phyloP scores from a whole-genome alignment of 1,284 basidiomycete species.

The Neolentinus lepideus region DNA sequence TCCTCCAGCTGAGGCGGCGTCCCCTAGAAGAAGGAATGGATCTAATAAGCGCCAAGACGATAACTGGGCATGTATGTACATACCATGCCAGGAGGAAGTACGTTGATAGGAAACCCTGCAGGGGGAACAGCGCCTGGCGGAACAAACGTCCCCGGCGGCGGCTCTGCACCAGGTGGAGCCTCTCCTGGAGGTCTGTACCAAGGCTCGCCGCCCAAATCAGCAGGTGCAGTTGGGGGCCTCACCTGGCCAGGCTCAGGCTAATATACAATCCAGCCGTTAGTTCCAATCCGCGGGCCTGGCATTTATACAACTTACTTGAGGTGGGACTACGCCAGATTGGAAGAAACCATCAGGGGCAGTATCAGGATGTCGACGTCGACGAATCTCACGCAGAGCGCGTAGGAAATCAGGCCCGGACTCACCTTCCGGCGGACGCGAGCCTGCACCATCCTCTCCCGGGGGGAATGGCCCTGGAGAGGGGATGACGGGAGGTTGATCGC shows the following conservation, averaged over 20 bases:
- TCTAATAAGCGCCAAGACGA: not conserved
- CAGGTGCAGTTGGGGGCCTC: conserved; percentile 3
- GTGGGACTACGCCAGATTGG: not conserved
- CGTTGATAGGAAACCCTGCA: not conserved
- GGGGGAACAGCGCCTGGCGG: not conserved
- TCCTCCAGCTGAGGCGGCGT: conserved; percentile 16
- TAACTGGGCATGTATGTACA: conserved; percentile 1
- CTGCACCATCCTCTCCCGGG: not conserved
- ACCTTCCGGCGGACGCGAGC: not conserved
- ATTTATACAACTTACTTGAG: not conserved
- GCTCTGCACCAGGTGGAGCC: conserved; percentile 4
- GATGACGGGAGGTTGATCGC: not conserved
- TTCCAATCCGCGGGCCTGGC: not conserved
- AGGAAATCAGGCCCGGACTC: not conserved
- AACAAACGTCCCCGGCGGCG: not conserved
- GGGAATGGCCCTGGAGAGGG: not conserved
- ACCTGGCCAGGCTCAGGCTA: not conserved
- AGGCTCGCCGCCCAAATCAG: not conserved
- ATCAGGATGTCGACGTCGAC: not conserved
- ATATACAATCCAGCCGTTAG: not conserved
- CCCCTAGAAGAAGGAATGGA: conserved; percentile 3
- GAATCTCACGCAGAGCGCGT: not conserved
- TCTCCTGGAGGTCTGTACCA: not conserved
- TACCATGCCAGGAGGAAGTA: conserved; percentile 4
- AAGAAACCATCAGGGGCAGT: conserved; percentile 1